A percentile compares a stretch with the other conserved stretches of the same genome.
These are phyloP conservation scores for Diplodia mutila DNA, from an alignment of 2,329 filamentous ascomycete species.

Conservation along the genomic window DNA sequence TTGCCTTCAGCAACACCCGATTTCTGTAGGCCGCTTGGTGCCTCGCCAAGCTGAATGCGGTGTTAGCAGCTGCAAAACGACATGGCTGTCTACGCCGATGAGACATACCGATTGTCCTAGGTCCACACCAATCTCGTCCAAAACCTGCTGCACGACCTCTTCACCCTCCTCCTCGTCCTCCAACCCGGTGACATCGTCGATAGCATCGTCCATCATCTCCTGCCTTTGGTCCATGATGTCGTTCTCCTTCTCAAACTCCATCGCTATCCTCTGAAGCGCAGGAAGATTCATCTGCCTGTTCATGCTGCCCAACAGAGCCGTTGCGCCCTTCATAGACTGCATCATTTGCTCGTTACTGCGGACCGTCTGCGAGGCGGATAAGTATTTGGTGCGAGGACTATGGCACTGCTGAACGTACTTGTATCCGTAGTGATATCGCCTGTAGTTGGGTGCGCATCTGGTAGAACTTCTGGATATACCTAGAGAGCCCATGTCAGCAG, in stretches of 20 bases:
- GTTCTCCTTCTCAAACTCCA: slow-evolving; percentile 99
- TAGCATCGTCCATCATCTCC: slow-evolving; percentile 99
- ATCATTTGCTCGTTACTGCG: slow-evolving; percentile 99
- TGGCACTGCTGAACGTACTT: slow-evolving; percentile 62
- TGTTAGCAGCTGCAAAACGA: slow-evolving; percentile 27
- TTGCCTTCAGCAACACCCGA: slow-evolving; percentile 72
- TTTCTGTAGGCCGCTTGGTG: slow-evolving; percentile 80
- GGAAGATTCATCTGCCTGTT: slow-evolving; percentile 97
- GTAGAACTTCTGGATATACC: slow-evolving; percentile 98
- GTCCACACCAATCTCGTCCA: slow-evolving; percentile 96
- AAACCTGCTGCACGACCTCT: slow-evolving; percentile 92
- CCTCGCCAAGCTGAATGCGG: slow-evolving; percentile 77
- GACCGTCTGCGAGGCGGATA: slow-evolving; percentile 69
- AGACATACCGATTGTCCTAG: slow-evolving; percentile 76
- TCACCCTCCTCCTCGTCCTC: slow-evolving; percentile 93
- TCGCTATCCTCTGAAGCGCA: slow-evolving; percentile 90
- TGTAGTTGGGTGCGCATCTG: slow-evolving; percentile 97
- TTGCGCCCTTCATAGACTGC: slow-evolving; percentile 99
- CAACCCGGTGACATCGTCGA: slow-evolving; percentile 93
- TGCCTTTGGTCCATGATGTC: slow-evolving; percentile 99
- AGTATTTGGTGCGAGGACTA: not conserved
- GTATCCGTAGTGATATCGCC: slow-evolving; percentile 91
- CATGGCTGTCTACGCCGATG: not conserved
- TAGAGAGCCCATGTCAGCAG: slow-evolving; percentile 38
- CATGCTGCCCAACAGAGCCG: slow-evolving; percentile 91